Percentiles rank a stretch among this genome's conserved stretches.
phyloP scores from a whole-genome alignment of 805 yeast genomes.

The Lipomyces sp. region DNA sequence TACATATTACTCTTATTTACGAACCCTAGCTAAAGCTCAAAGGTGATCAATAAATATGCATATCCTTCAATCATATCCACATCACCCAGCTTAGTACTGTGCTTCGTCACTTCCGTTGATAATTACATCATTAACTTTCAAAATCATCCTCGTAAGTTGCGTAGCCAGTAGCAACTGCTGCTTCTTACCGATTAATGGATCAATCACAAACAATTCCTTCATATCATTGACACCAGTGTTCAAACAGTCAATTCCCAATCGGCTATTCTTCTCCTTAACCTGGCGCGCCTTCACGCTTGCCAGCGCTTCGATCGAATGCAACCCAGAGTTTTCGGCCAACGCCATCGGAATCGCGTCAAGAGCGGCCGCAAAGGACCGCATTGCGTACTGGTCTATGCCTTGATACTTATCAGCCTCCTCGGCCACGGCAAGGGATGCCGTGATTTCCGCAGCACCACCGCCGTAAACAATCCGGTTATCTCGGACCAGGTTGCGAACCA shows the following conservation, averaged over 20 bases:
- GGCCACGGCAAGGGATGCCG: constrained; percentile 88
- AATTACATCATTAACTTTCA: constrained; percentile 95
- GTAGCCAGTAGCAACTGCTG: constrained; percentile 96
- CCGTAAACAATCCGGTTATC: constrained; percentile 98
- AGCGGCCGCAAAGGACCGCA: constrained; percentile 92
- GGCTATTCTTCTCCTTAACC: constrained; percentile 68
- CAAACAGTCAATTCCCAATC: constrained; percentile 91
- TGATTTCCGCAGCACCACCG: constrained; percentile 97
- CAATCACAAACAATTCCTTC: constrained; percentile 93
- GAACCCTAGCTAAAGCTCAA: too few relatives aligned
- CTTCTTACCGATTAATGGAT: constrained; percentile 95
- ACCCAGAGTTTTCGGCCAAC: constrained; percentile 95
- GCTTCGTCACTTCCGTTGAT: constrained; percentile 79
- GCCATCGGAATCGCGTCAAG: constrained; percentile 92
- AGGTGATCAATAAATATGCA: too few relatives aligned
- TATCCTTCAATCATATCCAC: background rate
- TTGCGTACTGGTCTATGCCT: constrained; percentile 97
- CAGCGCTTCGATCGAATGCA: constrained; percentile 89
- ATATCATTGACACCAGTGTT: constrained; percentile 87
- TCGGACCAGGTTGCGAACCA: constrained; percentile 90
- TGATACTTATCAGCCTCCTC: constrained; percentile 90
- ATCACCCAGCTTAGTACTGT: constrained; percentile 24
- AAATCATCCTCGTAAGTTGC: constrained; percentile 95
- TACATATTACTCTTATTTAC: too few relatives aligned
- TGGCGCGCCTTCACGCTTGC: constrained; percentile 84